Percentiles rank a stretch among this genome's conserved stretches.
phyloP scores from a whole-genome alignment of 805 yeast genomes.

The Lachancea sp. region DNA sequence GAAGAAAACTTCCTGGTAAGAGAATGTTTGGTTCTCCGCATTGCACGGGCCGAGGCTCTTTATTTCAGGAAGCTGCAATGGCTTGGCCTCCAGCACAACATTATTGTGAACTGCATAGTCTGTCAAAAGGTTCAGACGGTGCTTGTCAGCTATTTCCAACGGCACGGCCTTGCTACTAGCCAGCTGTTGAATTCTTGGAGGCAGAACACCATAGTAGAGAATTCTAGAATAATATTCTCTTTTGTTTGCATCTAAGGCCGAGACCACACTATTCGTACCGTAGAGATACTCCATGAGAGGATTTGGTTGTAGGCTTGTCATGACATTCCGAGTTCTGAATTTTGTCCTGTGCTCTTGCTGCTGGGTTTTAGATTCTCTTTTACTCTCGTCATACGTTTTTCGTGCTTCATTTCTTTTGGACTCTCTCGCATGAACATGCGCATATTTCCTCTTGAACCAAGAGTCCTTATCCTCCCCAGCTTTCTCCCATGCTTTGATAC shows the following conservation, averaged over 20 bases:
- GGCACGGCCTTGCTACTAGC: constrained; percentile 36
- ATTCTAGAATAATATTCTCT: constrained; percentile 50
- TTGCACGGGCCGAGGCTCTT: constrained; percentile 28
- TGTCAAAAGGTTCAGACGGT: constrained; percentile 54
- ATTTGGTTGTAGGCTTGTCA: constrained; percentile 27
- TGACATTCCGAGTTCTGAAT: constrained; percentile 11
- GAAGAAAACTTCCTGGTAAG: constrained; percentile 7
- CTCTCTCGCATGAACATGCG: constrained; percentile 57
- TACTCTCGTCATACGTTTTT: constrained; percentile 11
- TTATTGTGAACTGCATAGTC: constrained; percentile 77
- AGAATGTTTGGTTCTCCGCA: constrained; percentile 15
- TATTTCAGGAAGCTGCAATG: constrained; percentile 23
- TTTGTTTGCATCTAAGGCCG: constrained; percentile 55
- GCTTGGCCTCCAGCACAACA: constrained; percentile 59
- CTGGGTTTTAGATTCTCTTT: constrained; percentile 6
- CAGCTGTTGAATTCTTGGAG: constrained; percentile 40
- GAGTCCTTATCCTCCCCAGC: constrained; percentile 55
- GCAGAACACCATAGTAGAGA: constrained; percentile 38
- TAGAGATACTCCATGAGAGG: constrained; percentile 62
- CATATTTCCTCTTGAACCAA: constrained; percentile 56
- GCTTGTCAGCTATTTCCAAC: constrained; percentile 28
- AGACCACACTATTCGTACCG: constrained; percentile 69
- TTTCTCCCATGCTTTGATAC: constrained; percentile 60
- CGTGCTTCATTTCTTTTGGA: constrained; percentile 22
- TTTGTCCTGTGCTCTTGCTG: constrained; percentile 8